These are phyloP conservation scores for Ascosphaera apis DNA, from an alignment of 2,329 filamentous ascomycete species.

Conservation along the genomic window DNA sequence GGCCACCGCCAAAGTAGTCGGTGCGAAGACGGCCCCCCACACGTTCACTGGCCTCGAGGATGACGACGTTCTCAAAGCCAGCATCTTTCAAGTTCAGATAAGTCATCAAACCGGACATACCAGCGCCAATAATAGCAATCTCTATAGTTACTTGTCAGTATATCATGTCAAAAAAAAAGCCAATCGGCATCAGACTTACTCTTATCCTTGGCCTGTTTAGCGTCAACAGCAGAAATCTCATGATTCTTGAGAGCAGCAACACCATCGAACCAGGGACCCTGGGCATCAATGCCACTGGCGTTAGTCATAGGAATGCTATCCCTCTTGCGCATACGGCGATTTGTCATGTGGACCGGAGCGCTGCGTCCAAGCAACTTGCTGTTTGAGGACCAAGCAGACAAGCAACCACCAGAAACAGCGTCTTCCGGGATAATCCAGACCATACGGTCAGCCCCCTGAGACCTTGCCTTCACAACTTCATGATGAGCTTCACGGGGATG, in stretches of 20 bases:
- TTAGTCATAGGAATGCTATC: conserved; percentile 1
- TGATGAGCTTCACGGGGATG: not conserved
- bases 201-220: conserved; percentile 2
- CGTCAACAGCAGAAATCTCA: conserved; percentile 1
- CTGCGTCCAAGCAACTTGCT: conserved; percentile 1
- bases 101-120: conserved; percentile 24
- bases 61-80: conserved; percentile 22
- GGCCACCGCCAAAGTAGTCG: conserved; percentile 14
- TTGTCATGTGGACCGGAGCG: not conserved
- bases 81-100: conserved; percentile 21
- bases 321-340: not conserved
- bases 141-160: conserved; percentile 5
- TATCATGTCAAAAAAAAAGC: not conserved
- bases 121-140: conserved; percentile 21
- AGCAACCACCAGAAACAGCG: not conserved
- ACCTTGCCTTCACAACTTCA: not conserved
- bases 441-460: not conserved
- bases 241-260: conserved; percentile 7
- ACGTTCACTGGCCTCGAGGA: conserved; percentile 20
- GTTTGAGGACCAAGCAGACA: not conserved
- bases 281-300: conserved; percentile 5
- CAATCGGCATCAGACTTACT: not conserved
- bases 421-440: not conserved
- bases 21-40: conserved; percentile 23
- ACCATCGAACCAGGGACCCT: conserved; percentile 10